Evolutionary conservation across 352 stramenopile species (phyloP), one percentile per base, ranked within the genome.

Genomic region (Globisporangium rhizosaccharum): DNA sequence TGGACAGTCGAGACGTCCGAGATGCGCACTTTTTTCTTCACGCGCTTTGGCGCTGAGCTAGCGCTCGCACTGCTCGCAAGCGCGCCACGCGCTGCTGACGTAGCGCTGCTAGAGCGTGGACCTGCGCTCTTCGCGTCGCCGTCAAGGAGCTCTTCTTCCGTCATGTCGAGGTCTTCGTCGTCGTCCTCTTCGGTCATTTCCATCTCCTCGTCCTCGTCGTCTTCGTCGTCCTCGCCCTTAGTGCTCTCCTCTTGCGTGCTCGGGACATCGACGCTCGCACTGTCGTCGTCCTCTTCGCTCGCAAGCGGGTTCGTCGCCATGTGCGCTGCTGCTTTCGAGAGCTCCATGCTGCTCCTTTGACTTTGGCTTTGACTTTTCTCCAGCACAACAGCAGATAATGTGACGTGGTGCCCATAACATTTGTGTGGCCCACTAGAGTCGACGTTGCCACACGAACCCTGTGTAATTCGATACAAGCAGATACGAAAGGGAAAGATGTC

Each of bases 151-250:
- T 39, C 33, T 39, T 39, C 33, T 39, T 39, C 33, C 2, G 51
- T 54, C 25, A 62, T 50, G 20, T 71, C 57, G 39, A 45, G 48
- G 26, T 57, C 57, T 20, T 64, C 60, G 41, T 72, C 61, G 36
- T 85, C 79, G 12, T 88, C 79, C 36, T 88, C 77, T 37, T 80
- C 77, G n/a, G 70, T 83, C 48, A 63, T 62, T 25, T 56, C 56
- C 18, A 45, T 37, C 28, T 54, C 58, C 1, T 64, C 58, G 14
- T 59, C 59, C 11, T 72, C 68, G n/a, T 63, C 68, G 5, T 69
- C 65, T 12, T 67, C 70, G 3, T 73, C 78, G 28, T 73, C 79
- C 4, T 65, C 54, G 18, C 53, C 58, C 46, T 70, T 66, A 48
- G 68, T 53, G 59, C 71, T 75, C 15, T 67, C 54, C 39, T 49